Conservation (phyloP, 2,329 filamentous ascomycete species). For the Pseudocercospora pini-densiflorae region DNA sequence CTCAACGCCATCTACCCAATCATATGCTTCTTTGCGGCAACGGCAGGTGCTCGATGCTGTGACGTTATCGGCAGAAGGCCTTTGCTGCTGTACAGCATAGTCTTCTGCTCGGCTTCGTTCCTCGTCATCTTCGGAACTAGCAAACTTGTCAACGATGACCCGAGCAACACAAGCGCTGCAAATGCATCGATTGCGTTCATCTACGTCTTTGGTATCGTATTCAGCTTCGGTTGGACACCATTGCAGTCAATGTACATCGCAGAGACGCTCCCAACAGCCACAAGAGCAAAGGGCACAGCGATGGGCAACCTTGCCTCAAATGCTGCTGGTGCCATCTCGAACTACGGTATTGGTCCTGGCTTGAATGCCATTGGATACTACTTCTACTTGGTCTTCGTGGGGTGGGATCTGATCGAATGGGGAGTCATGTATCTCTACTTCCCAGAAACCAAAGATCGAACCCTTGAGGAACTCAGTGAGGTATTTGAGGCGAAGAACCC, state of each 20-base stretch:
- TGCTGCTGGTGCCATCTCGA: constrained; percentile 11
- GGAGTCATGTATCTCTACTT: constrained; percentile 17
- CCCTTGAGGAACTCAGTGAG: constrained; percentile 49
- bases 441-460: constrained; percentile 35
- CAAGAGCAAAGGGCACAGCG: constrained; percentile 38
- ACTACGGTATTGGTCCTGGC: constrained; percentile 15
- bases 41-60: constrained; percentile 24
- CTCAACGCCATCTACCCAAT: constrained; percentile 47
- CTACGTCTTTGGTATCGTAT: constrained; percentile 46
- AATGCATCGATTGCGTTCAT: constrained; percentile 44
- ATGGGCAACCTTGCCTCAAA: constrained; percentile 15
- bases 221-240: constrained; percentile 45
- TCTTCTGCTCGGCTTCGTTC: constrained; percentile 42
- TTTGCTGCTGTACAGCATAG: constrained; percentile 42
- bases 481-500: constrained; percentile 47
- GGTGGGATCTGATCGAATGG: constrained; percentile 14
- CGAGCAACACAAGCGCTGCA: constrained; percentile 32
- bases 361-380: constrained; percentile 15
- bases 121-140: constrained; percentile 40
- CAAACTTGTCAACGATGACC: constrained; percentile 33
- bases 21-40: constrained; percentile 11
- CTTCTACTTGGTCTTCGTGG: constrained; percentile 16
- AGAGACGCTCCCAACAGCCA: constrained; percentile 43
- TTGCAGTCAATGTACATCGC: constrained; percentile 45
- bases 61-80: constrained; percentile 30